Evolutionary conservation across 2,329 filamentous ascomycete genomes (phyloP).

Genomic region (Myrmaecium sp.): DNA sequence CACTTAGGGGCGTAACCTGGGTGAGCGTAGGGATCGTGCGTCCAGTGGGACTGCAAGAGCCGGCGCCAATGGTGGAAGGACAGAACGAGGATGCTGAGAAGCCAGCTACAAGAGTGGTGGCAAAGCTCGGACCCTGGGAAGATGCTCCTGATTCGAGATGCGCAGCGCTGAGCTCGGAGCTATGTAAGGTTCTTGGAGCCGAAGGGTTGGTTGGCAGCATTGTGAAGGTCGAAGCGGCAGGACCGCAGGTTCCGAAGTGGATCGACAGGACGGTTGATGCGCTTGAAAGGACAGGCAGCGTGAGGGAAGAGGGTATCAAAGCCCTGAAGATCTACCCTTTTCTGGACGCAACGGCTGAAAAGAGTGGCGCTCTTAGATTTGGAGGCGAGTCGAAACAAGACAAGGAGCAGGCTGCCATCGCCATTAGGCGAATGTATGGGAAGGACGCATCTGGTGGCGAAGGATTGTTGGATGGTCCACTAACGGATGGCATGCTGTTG

Average conservation of each 20-base stretch:
- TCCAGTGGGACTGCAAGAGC: slow-evolving; percentile 57
- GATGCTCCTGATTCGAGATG: slow-evolving; percentile 73
- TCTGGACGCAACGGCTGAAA: slow-evolving; percentile 35
- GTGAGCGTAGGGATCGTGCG: slow-evolving; percentile 75
- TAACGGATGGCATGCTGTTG: slow-evolving; percentile 79
- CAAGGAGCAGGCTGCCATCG: slow-evolving; percentile 57
- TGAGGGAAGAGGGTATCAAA: slow-evolving; percentile 37
- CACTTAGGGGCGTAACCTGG: slow-evolving; percentile 60
- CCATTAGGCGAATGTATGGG: slow-evolving; percentile 56
- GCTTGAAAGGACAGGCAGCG: slow-evolving; percentile 5
- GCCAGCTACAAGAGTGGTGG: slow-evolving; percentile 53
- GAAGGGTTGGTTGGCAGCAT: slow-evolving; percentile 68
- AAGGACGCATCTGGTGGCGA: slow-evolving; percentile 33
- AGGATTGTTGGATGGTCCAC: slow-evolving; percentile 60
- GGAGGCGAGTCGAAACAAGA: slow-evolving; percentile 76
- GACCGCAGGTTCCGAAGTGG: slow-evolving; percentile 47
- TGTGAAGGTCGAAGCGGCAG: slow-evolving; percentile 71
- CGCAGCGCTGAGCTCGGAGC: slow-evolving; percentile 56
- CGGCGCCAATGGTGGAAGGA: slow-evolving; percentile 52
- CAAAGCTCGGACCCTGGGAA: slow-evolving; percentile 61
- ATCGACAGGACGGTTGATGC: slow-evolving; percentile 20
- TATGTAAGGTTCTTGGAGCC: slow-evolving; percentile 59
- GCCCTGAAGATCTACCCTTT: slow-evolving; percentile 73
- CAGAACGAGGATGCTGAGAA: slow-evolving; percentile 49
- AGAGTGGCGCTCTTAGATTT: slow-evolving; percentile 57